These are phyloP conservation scores for Claviceps sp. DNA, from an alignment of 2,329 filamentous ascomycete species.

Conservation along the genomic window DNA sequence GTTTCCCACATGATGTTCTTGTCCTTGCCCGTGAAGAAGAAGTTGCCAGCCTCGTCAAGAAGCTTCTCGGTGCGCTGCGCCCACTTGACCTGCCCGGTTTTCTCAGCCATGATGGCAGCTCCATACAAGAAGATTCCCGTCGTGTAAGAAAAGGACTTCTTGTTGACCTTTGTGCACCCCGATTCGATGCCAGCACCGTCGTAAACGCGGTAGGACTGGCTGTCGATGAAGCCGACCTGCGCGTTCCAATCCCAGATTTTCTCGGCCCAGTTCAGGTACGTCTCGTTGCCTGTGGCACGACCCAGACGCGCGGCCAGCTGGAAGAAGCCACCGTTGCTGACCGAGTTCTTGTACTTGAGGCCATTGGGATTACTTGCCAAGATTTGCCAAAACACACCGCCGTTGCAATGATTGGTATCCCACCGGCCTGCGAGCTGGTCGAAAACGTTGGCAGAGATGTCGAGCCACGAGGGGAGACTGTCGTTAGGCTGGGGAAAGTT, in stretches of 20 bases:
- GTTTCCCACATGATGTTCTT: constrained; percentile 51
- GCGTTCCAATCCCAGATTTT: constrained; percentile 54
- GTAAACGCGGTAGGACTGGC: constrained; percentile 36
- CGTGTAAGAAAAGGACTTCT: constrained; percentile 50
- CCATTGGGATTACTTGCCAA: constrained; percentile 59
- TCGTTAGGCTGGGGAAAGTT: constrained; percentile 50
- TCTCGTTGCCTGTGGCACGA: constrained; percentile 52
- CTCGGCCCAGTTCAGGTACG: constrained; percentile 52
- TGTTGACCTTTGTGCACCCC: constrained; percentile 40
- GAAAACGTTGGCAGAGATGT: constrained; percentile 58
- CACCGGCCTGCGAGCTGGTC: constrained; percentile 57
- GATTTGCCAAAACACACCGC: constrained; percentile 74
- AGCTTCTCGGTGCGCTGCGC: constrained; percentile 36
- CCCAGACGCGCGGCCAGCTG: constrained; percentile 65
- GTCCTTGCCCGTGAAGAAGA: constrained; percentile 39
- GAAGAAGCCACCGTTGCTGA: constrained; percentile 74
- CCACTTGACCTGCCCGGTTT: constrained; percentile 42
- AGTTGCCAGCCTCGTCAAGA: constrained; percentile 36
- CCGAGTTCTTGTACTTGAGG: constrained; percentile 70
- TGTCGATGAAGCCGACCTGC: constrained; percentile 42
- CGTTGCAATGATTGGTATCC: constrained; percentile 53
- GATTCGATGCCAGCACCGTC: constrained; percentile 45
- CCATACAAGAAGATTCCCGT: constrained; percentile 54
- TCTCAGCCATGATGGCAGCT: constrained; percentile 49
- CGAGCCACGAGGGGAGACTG: constrained; percentile 46